phyloP scores from a whole-genome alignment of 352 stramenopile genomes.

The Phytophthora rubi region DNA sequence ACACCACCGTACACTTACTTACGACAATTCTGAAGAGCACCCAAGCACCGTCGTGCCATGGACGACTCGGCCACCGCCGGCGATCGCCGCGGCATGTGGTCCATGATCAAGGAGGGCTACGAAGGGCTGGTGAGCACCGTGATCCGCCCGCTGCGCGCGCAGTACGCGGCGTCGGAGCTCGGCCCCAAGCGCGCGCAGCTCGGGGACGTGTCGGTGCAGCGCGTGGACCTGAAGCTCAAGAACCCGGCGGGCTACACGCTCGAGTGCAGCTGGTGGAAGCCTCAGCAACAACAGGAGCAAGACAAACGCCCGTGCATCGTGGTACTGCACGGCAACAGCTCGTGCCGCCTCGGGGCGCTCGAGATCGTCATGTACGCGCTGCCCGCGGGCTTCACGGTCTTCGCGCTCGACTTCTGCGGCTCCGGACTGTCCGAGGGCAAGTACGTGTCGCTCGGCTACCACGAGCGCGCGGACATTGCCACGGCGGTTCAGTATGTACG shows the following conservation, averaged over 20 bases:
- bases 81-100: conserved; percentile 79
- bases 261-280: conserved; percentile 90
- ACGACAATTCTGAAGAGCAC: neutral
- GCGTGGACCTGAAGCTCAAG: conserved; percentile 77
- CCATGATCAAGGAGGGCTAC: conserved; percentile 85
- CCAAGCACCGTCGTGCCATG: conserved; percentile 20
- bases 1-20: neutral
- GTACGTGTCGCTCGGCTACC: conserved; percentile 84
- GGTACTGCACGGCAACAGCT: conserved; percentile 87
- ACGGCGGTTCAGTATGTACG: conserved; percentile 67
- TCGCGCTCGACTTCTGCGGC: conserved; percentile 81
- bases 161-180: conserved; percentile 70
- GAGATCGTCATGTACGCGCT: conserved; percentile 84
- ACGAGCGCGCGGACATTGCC: conserved; percentile 78
- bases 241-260: conserved; percentile 75
- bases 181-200: conserved; percentile 66
- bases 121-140: conserved; percentile 84
- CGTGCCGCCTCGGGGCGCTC: conserved; percentile 69
- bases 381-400: conserved; percentile 81
- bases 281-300: conserved; percentile 16
- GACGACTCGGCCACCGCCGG: conserved; percentile 51
- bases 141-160: conserved; percentile 72
- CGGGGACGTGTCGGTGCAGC: conserved; percentile 62
- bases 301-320: conserved; percentile 78
- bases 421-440: conserved; percentile 83